Conservation (phyloP, 2,329 filamentous ascomycete species). For the Xylaria sp. region DNA sequence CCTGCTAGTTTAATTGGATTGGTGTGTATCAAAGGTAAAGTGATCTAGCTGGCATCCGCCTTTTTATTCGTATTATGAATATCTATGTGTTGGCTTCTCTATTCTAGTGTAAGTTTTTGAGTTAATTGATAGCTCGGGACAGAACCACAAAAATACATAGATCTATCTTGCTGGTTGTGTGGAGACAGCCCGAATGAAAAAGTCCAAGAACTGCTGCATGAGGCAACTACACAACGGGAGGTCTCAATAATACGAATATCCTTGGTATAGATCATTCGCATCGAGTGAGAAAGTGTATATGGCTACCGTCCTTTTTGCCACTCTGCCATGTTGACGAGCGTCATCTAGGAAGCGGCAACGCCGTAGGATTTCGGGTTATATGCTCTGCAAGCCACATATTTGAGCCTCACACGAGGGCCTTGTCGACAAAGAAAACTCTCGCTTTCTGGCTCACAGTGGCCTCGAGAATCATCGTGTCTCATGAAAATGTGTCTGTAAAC, state of each 20-base stretch:
- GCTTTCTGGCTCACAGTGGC: not conserved
- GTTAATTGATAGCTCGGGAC: not conserved
- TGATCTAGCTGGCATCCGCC: not conserved
- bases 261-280: not conserved
- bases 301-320: not conserved
- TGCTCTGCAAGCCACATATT: not conserved
- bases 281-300: not conserved
- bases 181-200: not conserved
- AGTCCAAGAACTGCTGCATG: not conserved
- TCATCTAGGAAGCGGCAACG: not conserved
- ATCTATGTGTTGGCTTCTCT: not conserved
- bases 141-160: not conserved
- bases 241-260: not conserved
- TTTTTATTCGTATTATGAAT: not conserved
- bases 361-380: not conserved
- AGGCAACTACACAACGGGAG: not conserved
- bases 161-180: not conserved
- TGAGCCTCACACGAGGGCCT: not conserved
- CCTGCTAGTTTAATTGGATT: not conserved
- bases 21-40: not conserved
- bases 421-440: not conserved
- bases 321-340: not conserved
- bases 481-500: not conserved
- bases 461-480: not conserved
- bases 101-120: not conserved